Percentiles rank a stretch among this genome's conserved stretches.
These are phyloP conservation scores for Tolypocladium album DNA, from an alignment of 2,329 filamentous ascomycete species.

Conservation along the genomic window DNA sequence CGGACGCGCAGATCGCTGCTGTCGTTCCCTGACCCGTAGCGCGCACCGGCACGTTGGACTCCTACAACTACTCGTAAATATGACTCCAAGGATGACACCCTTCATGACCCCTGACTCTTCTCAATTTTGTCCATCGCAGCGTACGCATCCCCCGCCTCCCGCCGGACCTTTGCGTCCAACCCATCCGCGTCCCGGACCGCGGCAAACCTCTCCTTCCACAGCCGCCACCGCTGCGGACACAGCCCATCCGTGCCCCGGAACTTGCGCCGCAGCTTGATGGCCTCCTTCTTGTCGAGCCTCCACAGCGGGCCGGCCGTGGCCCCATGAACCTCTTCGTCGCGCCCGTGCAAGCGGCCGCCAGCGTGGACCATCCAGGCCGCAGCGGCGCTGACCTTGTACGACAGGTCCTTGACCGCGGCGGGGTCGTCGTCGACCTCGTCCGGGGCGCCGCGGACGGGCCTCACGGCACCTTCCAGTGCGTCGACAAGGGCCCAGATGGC, in stretches of 20 bases:
- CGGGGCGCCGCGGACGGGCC: conserved; percentile 4
- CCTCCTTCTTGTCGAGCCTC: conserved; percentile 8
- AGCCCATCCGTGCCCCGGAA: conserved; percentile 6
- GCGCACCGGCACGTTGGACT: too few relatives aligned
- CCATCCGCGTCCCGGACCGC: conserved; percentile 3
- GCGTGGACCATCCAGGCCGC: conserved; percentile 4
- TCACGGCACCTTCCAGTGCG: conserved; percentile 7
- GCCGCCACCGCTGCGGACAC: conserved; percentile 7
- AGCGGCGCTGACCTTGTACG: conserved; percentile 3
- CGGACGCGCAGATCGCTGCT: background rate
- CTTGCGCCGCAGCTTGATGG: conserved; percentile 4
- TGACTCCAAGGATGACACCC: background rate
- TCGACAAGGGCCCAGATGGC: conserved; percentile 8
- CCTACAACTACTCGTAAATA: background rate
- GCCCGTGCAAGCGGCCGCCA: conserved; percentile 4
- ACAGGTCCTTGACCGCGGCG: background rate
- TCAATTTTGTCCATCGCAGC: background rate
- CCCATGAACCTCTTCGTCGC: conserved; percentile 5
- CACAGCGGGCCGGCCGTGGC: conserved; percentile 9
- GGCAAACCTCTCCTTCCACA: conserved; percentile 9
- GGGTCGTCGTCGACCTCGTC: conserved; percentile 7
- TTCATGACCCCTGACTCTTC: background rate
- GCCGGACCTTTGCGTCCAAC: background rate
- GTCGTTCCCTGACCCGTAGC: background rate
- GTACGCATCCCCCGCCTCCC: background rate